Conservation (phyloP, 306 rosid genomes). For the Prunus armeniaca region DNA sequence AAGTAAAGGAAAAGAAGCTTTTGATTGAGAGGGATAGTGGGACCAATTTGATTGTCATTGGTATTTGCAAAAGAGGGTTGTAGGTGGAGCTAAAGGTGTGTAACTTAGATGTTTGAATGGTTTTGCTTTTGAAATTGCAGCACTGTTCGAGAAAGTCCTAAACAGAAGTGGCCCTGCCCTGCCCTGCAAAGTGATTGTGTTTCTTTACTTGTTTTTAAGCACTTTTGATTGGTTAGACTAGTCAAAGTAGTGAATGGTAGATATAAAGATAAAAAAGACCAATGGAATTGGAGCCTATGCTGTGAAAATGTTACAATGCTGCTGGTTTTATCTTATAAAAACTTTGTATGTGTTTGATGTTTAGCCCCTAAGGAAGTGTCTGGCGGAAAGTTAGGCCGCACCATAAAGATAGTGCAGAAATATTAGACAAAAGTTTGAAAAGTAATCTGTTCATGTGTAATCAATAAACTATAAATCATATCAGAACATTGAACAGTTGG, state of each 20-base stretch:
- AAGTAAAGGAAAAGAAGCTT: conserved; percentile 49
- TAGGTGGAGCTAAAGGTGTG: conserved; percentile 43
- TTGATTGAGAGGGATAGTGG: conserved; percentile 41
- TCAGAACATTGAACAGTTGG: background rate
- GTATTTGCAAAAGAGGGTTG: conserved; percentile 36
- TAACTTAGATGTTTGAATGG: conserved; percentile 37
- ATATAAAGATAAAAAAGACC: conserved; percentile 11
- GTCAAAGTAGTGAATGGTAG: conserved; percentile 17
- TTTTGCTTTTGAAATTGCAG: conserved; percentile 39
- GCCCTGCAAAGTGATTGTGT: conserved; percentile 10
- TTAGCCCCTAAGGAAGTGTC: conserved; percentile 23
- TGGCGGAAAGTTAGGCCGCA: conserved; percentile 2
- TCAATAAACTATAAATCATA: background rate
- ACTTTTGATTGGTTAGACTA: conserved; percentile 23
- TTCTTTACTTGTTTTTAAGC: conserved; percentile 22
- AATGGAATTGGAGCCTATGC: conserved; percentile 18
- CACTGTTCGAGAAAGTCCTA: conserved; percentile 30
- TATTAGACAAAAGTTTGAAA: background rate
- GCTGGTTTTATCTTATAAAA: background rate
- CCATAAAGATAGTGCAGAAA: background rate
- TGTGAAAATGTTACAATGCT: background rate
- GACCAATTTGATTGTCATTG: conserved; percentile 40
- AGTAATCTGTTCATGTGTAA: background rate
- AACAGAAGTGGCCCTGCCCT: background rate
- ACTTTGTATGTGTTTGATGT: conserved; percentile 1